Evolutionary conservation across 306 rosid species (phyloP).

Genomic region (Cucumis hystrix): DNA sequence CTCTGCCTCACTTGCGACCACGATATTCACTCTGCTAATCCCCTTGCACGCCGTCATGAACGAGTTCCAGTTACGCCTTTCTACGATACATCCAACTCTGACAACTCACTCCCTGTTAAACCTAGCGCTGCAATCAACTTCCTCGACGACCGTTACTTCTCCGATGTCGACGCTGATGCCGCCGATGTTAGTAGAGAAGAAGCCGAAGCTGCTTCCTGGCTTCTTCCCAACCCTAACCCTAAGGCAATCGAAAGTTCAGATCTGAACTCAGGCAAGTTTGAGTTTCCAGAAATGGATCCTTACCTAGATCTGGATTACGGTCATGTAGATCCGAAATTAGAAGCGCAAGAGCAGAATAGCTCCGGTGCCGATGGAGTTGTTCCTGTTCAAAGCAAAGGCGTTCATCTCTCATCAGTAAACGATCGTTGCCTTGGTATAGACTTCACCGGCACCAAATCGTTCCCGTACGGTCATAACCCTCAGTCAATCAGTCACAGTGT

Average conservation of each 20-base stretch:
- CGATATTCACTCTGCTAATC: conserved; percentile 88
- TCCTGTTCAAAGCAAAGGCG: conserved; percentile 43
- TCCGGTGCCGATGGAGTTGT: conserved; percentile 69
- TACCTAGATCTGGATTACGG: conserved; percentile 68
- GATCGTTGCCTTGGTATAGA: conserved; percentile 33
- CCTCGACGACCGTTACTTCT: conserved; percentile 38
- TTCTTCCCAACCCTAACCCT: conserved; percentile 42
- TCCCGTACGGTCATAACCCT: conserved; percentile 28
- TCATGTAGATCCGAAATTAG: conserved; percentile 35
- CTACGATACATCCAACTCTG: conserved; percentile 27
- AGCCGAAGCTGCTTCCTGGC: conserved; percentile 93
- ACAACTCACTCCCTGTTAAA: conserved; percentile 4
- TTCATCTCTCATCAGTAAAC: conserved; percentile 12
- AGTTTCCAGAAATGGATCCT: conserved; percentile 47
- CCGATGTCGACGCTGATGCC: conserved; percentile 35
- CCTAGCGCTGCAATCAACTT: conserved; percentile 15
- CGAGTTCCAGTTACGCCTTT: conserved; percentile 53
- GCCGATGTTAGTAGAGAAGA: conserved; percentile 70
- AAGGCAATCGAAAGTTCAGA: conserved; percentile 41
- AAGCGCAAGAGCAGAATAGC: conserved; percentile 47
- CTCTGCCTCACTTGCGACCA: conserved; percentile 84
- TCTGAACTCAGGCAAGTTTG: conserved; percentile 40
- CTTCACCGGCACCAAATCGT: conserved; percentile 37
- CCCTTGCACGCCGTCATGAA: conserved; percentile 86
- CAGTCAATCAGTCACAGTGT: conserved; percentile 74